These are phyloP conservation scores for Ophiocordyceps polyrhachis-furcata DNA, from an alignment of 2,329 filamentous ascomycete genomes.

Conservation along the genomic window DNA sequence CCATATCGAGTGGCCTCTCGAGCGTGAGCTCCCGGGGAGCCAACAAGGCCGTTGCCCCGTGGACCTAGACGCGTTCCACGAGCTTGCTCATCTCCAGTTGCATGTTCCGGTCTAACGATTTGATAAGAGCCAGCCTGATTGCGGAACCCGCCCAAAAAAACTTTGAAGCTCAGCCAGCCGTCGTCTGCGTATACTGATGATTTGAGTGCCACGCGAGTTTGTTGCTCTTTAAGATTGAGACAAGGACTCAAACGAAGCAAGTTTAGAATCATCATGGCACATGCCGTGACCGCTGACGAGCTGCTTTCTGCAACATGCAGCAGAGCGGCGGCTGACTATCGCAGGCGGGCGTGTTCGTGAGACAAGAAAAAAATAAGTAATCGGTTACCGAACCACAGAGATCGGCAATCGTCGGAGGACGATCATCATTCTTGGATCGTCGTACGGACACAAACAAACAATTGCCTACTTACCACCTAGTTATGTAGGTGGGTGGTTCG, in stretches of 20 bases:
- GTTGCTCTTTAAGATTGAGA: not conserved
- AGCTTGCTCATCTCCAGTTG: not conserved
- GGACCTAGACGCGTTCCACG: conserved; percentile 6
- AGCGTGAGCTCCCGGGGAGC: conserved; percentile 11
- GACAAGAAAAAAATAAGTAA: no score
- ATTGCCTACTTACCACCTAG: no score
- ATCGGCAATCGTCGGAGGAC: no score
- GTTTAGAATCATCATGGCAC: not conserved
- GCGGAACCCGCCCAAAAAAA: no score
- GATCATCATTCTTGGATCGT: no score
- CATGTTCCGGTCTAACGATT: not conserved
- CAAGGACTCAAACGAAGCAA: not conserved
- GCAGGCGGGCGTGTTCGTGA: no score
- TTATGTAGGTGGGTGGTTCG: no score
- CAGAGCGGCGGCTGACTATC: no score
- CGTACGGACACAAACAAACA: no score
- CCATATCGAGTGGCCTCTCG: conserved; percentile 17
- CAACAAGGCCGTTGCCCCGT: conserved; percentile 14
- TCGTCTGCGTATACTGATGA: not conserved
- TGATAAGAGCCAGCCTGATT: not conserved
- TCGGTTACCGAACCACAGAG: no score
- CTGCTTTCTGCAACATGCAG: no score
- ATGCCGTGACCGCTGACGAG: not conserved
- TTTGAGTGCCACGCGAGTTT: not conserved
- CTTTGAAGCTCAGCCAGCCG: not conserved